These are phyloP conservation scores for Hawksworthiomyces lignivorus DNA, from an alignment of 2,329 filamentous ascomycete genomes.

Conservation along the genomic window DNA sequence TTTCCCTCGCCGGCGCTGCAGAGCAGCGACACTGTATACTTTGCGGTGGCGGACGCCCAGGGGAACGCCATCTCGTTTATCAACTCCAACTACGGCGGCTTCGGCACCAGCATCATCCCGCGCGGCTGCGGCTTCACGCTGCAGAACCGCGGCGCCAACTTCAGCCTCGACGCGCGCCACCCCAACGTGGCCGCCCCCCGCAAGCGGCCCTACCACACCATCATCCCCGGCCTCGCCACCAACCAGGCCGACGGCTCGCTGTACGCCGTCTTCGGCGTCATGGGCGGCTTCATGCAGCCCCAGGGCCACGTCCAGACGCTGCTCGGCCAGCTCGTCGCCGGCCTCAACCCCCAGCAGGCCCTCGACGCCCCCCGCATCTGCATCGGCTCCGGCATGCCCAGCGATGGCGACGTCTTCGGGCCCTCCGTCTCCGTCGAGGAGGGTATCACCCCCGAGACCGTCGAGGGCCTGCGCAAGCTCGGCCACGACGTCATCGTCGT, in stretches of 20 bases:
- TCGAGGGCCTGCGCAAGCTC: conserved; percentile 57
- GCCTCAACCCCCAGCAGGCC: conserved; percentile 75
- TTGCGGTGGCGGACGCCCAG: conserved; percentile 68
- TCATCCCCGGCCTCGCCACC: conserved; percentile 88
- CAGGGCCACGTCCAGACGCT: conserved; percentile 93
- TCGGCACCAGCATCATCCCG: conserved; percentile 83
- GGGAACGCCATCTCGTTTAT: conserved; percentile 96
- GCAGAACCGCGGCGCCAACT: conserved; percentile 83
- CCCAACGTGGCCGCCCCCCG: conserved; percentile 73
- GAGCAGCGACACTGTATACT: conserved; percentile 91
- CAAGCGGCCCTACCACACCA: conserved; percentile 94
- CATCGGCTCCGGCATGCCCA: conserved; percentile 66
- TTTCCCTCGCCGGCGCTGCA: conserved; percentile 65
- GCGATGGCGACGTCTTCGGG: conserved; percentile 49
- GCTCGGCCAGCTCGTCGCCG: conserved; percentile 79
- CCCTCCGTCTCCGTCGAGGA: conserved; percentile 73
- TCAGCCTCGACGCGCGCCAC: conserved; percentile 62
- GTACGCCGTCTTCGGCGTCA: conserved; percentile 86
- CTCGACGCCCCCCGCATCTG: conserved; percentile 89
- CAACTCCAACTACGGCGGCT: conserved; percentile 87
- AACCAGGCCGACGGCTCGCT: conserved; percentile 65
- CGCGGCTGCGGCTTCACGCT: conserved; percentile 83
- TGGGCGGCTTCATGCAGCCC: conserved; percentile 98
- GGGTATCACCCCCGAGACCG: conserved; percentile 61
- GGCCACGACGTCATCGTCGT: conserved; percentile 70